Conservation (phyloP, 2,329 filamentous ascomycete species). For the Botrytis fabae region DNA sequence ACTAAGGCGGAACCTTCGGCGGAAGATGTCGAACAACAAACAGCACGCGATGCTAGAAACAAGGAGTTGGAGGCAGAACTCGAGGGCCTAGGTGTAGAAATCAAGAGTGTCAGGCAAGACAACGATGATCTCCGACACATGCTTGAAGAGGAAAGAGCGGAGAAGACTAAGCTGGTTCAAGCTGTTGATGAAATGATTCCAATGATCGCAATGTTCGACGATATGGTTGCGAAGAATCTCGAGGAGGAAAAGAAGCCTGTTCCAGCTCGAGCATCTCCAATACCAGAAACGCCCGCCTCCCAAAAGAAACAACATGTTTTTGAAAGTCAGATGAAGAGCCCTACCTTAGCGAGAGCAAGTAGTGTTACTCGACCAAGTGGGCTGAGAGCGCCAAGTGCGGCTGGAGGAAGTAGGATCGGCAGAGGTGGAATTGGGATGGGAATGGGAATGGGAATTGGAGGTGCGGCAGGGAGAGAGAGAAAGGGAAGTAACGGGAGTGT, state of each 20-base stretch:
- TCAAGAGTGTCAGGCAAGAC: conserved; percentile 68
- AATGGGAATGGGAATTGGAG: conserved; percentile 1
- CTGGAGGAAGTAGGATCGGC: conserved; percentile 50
- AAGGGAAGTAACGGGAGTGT: conserved; percentile 44
- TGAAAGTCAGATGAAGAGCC: conserved; percentile 32
- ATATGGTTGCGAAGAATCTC: conserved; percentile 38
- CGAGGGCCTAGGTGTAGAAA: conserved; percentile 70
- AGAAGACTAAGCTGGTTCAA: conserved; percentile 80
- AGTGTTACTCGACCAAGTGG: conserved; percentile 58
- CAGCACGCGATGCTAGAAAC: conserved; percentile 72
- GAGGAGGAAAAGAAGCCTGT: conserved; percentile 16
- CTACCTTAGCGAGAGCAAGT: conserved; percentile 47
- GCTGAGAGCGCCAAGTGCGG: conserved; percentile 57
- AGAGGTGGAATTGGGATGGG: conserved; percentile 34
- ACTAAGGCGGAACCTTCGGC: conserved; percentile 51
- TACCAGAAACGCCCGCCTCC: conserved; percentile 31
- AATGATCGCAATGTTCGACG: conserved; percentile 50
- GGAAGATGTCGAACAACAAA: conserved; percentile 63
- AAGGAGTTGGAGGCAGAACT: conserved; percentile 75
- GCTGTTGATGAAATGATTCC: conserved; percentile 86
- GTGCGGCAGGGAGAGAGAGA: conserved; percentile 12
- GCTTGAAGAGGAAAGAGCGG: conserved; percentile 72
- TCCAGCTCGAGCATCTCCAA: conserved; percentile 28
- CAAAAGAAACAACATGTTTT: conserved; percentile 23
- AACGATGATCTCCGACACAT: conserved; percentile 64